Evolutionary conservation across 1,139 yeast species (phyloP).

Genomic region (Citeromyces siamensis): DNA sequence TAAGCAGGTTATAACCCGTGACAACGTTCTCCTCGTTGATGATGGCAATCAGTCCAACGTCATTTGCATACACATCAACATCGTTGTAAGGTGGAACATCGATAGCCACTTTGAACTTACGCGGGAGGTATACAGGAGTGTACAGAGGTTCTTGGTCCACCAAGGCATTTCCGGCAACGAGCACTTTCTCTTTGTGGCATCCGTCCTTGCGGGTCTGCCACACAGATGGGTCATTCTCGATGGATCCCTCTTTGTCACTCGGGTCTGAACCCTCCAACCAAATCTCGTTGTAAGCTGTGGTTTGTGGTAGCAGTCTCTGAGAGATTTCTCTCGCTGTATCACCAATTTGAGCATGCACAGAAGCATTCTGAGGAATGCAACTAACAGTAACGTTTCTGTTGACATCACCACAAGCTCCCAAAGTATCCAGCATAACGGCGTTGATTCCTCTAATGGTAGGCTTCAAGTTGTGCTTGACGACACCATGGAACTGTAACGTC

Average conservation of each 20-base stretch:
- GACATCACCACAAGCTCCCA: slow-evolving; percentile 98
- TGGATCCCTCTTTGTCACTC: slow-evolving; percentile 31
- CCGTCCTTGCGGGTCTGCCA: slow-evolving; percentile 70
- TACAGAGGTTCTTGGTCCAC: slow-evolving; percentile 82
- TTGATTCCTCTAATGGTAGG: slow-evolving; percentile 93
- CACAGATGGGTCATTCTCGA: slow-evolving; percentile 50
- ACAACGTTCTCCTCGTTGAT: slow-evolving; percentile 45
- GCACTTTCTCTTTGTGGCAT: slow-evolving; percentile 67
- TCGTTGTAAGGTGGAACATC: slow-evolving; percentile 96
- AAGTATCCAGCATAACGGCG: slow-evolving; percentile 79
- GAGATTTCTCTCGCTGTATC: slow-evolving; percentile 55
- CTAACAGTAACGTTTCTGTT: slow-evolving; percentile 91
- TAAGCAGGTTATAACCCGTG: slow-evolving; percentile 79
- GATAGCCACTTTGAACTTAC: slow-evolving; percentile 91
- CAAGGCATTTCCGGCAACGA: slow-evolving; percentile 79
- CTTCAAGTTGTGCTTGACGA: slow-evolving; percentile 80
- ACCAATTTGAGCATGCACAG: slow-evolving; percentile 67
- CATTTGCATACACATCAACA: slow-evolving; percentile 94
- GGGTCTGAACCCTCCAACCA: slow-evolving; percentile 89
- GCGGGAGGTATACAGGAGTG: slow-evolving; percentile 59
- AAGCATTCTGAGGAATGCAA: slow-evolving; percentile 78
- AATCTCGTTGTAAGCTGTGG: slow-evolving; percentile 95
- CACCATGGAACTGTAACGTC: slow-evolving; percentile 93
- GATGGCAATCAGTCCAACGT: slow-evolving; percentile 86
- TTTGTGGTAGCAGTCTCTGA: slow-evolving; percentile 74